phyloP scores from a whole-genome alignment of 1,284 basidiomycete species.

The Microbotryomycetes sp. region DNA sequence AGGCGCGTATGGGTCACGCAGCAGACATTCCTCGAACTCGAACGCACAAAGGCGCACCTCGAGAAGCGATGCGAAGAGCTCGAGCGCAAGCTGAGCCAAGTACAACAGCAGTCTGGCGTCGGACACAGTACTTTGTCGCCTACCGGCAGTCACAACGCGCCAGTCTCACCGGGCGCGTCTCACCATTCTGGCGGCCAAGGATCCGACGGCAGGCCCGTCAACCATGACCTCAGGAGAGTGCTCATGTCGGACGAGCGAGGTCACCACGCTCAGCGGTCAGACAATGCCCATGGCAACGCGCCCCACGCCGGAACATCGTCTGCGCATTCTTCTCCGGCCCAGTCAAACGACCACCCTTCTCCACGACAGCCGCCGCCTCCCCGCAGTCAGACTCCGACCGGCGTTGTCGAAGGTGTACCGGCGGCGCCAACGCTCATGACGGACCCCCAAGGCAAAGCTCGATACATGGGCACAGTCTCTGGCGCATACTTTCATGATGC shows the following conservation, averaged over 20 bases:
- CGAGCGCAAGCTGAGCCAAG: not conserved
- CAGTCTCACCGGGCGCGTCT: not conserved
- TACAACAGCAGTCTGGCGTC: not conserved
- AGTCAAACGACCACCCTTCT: not conserved
- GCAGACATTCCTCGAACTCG: not conserved
- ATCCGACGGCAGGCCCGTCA: not conserved
- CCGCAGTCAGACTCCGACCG: not conserved
- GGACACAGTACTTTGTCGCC: not conserved
- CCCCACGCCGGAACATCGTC: not conserved
- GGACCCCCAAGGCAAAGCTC: not conserved
- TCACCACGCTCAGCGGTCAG: not conserved
- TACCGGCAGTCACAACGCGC: not conserved
- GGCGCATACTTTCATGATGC: not conserved
- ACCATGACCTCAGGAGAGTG: not conserved
- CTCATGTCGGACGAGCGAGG: not conserved
- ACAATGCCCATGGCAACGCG: not conserved
- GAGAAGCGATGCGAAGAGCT: not conserved
- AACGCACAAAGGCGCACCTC: not conserved
- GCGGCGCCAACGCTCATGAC: not conserved
- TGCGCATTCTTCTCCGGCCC: not conserved
- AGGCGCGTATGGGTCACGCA: not conserved
- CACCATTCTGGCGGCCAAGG: too few species aligned
- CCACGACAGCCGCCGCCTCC: not conserved
- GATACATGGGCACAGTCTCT: not conserved
- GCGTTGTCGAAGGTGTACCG: not conserved